Percentiles rank a stretch among this genome's conserved stretches.
Conservation (phyloP, 1,139 yeast genomes). For the Saccharomyces pastorianus region DNA sequence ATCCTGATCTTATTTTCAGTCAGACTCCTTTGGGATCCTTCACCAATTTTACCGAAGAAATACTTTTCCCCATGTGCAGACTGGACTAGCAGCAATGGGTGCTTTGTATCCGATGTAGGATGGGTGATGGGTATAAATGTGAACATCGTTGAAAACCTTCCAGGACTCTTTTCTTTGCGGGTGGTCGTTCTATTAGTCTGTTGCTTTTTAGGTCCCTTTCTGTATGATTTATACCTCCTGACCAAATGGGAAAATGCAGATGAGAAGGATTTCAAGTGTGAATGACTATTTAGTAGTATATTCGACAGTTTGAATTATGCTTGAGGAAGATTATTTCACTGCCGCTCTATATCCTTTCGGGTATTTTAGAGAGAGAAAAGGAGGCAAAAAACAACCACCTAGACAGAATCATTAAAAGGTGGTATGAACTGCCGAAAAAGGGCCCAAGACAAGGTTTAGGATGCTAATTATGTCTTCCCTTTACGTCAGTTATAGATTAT, state of each 20-base stretch:
- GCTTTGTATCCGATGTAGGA: constrained; percentile 51
- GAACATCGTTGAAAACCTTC: constrained; percentile 27
- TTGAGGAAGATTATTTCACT: neutral
- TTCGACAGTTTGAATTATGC: neutral
- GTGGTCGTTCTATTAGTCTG: neutral
- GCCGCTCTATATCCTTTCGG: neutral
- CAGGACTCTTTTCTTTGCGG: neutral
- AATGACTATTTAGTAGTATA: neutral
- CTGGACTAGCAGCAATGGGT: constrained; percentile 51
- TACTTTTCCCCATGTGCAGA: constrained; percentile 45
- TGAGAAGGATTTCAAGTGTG: neutral
- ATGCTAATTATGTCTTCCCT: neutral
- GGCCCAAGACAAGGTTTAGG: neutral
- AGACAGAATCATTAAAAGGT: neutral
- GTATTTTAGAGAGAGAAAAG: neutral
- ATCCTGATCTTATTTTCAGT: constrained; percentile 48
- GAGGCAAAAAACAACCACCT: neutral
- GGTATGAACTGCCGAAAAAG: neutral
- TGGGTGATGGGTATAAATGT: constrained; percentile 39
- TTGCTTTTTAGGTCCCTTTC: neutral
- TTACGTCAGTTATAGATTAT: neutral
- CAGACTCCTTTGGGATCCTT: constrained; percentile 73
- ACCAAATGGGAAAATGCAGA: neutral
- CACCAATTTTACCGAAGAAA: constrained; percentile 73
- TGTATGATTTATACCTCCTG: neutral